Evolutionary conservation across 495 filamentous ascomycete species (phyloP).

Genomic region (Achaetomiella virescens): DNA sequence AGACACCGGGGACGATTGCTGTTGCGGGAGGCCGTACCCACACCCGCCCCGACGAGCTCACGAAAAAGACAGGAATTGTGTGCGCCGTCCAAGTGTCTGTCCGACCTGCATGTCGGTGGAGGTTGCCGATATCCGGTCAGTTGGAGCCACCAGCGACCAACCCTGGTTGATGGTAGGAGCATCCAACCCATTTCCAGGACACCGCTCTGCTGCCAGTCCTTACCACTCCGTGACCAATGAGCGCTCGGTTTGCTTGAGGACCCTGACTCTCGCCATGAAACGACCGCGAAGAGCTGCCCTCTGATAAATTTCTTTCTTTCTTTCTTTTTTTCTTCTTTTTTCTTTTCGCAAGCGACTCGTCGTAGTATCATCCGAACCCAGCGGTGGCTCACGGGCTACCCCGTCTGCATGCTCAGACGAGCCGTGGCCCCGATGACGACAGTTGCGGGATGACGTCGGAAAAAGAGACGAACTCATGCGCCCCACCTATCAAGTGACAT

Average conservation of each 20-base stretch:
- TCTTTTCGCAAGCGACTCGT: background rate
- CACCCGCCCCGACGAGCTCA: background rate
- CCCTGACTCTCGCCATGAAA: background rate
- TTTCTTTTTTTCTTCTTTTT: background rate
- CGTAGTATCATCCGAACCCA: too few relatives aligned
- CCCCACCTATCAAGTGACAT: constrained; percentile 6
- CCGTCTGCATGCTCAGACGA: background rate
- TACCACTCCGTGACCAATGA: background rate
- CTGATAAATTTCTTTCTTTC: background rate
- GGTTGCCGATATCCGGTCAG: constrained; percentile 18
- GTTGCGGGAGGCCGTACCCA: background rate
- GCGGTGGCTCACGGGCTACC: background rate
- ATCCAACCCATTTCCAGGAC: background rate
- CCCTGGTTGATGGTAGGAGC: background rate
- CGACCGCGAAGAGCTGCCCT: background rate
- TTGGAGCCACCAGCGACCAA: background rate
- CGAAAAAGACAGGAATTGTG: background rate
- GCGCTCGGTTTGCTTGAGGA: background rate
- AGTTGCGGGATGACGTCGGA: constrained; percentile 21
- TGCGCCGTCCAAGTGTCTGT: background rate
- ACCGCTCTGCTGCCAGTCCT: background rate
- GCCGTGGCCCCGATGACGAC: constrained; percentile 17
- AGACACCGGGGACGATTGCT: background rate
- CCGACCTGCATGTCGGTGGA: background rate
- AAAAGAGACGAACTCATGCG: constrained; percentile 5